phyloP scores from a whole-genome alignment of 2,329 filamentous ascomycete genomes.

The Dissoconium aciculare region DNA sequence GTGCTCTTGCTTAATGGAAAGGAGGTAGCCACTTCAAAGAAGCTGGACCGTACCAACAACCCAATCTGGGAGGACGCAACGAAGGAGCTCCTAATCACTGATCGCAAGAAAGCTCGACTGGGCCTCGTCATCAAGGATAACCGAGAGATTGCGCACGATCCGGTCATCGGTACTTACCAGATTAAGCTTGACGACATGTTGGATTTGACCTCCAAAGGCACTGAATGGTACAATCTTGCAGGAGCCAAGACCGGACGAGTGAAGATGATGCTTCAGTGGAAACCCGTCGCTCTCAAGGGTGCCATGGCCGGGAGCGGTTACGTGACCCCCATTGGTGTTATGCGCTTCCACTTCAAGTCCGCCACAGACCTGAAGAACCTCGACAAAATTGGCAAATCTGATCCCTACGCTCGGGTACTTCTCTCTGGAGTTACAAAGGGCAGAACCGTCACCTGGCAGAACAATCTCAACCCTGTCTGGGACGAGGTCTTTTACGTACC shows the following conservation, averaged over 20 bases:
- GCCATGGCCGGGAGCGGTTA: constrained; percentile 68
- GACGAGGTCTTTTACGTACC: constrained; percentile 93
- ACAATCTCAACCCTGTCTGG: constrained; percentile 89
- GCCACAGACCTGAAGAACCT: constrained; percentile 77
- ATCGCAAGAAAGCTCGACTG: constrained; percentile 77
- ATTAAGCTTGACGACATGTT: constrained; percentile 92
- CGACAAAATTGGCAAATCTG: constrained; percentile 91
- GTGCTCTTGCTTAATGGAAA: constrained; percentile 80
- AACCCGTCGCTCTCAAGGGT: constrained; percentile 76
- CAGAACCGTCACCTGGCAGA: constrained; percentile 87
- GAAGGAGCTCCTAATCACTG: constrained; percentile 90
- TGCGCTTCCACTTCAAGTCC: constrained; percentile 81
- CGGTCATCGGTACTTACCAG: constrained; percentile 78
- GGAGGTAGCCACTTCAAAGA: constrained; percentile 76
- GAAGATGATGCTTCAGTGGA: constrained; percentile 90
- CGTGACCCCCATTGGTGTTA: constrained; percentile 81
- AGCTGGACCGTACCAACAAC: constrained; percentile 92
- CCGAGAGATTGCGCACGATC: constrained; percentile 68
- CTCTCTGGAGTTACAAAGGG: constrained; percentile 83
- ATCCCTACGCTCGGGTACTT: constrained; percentile 79
- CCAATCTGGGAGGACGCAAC: constrained; percentile 88
- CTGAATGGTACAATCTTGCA: constrained; percentile 88
- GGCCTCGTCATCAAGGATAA: constrained; percentile 93
- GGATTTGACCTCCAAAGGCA: constrained; percentile 76
- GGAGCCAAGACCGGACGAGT: constrained; percentile 69